Base-by-base conservation (phyloP, 768 basidiomycete genomes). In the Tephrocybe sp. region DNA sequence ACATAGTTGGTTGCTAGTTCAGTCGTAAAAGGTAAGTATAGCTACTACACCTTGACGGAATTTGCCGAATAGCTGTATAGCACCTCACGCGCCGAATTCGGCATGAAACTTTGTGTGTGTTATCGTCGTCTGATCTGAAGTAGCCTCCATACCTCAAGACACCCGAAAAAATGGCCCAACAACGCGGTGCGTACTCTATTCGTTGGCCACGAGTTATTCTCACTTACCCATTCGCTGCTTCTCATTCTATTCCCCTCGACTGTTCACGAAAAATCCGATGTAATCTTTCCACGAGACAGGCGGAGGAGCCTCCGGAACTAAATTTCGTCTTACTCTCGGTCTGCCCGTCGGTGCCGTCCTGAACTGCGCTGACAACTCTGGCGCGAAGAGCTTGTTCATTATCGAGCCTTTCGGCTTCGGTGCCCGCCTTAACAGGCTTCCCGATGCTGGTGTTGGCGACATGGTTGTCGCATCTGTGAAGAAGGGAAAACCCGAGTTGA, bases 401-500 rank as follows among this genome's bases (percentile, higher is more conserved):
- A 98, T 99, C 66, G 92, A 96, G 72, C 92, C 97, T 48, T 94
- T 84, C 67, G 91, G 95, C 47, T 91, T 89, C 70, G 97, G 97
- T 71, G 89, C 97, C 58, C 93, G 89, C 69, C 83, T 98, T 44
- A 98, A 98, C 84, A 83, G 97, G 73, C 80, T 98, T 55, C 97
- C 97, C 56, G 96, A 97, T 70, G 94, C 90, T 56, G 88, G 87
- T 79, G 90, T 92, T 52, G 91, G 92, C 51, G 92, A 94, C 70
- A 94, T 95, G 92, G 85, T 95, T 55, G 89, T 96, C 53, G 92
- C 92, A 52, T 92, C 89, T 47, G 97, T 99, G 65, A 98, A 99
- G 84, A 98, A 98, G 82, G 97, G 97, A 71, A 98, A 99, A 79
- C 97, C 97, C 32, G 97, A 99, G 75, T 74, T 99, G 68, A 86